Percentiles rank a stretch among this genome's conserved stretches.
phyloP scores from a whole-genome alignment of 768 basidiomycete species.

The Russula brevipes region DNA sequence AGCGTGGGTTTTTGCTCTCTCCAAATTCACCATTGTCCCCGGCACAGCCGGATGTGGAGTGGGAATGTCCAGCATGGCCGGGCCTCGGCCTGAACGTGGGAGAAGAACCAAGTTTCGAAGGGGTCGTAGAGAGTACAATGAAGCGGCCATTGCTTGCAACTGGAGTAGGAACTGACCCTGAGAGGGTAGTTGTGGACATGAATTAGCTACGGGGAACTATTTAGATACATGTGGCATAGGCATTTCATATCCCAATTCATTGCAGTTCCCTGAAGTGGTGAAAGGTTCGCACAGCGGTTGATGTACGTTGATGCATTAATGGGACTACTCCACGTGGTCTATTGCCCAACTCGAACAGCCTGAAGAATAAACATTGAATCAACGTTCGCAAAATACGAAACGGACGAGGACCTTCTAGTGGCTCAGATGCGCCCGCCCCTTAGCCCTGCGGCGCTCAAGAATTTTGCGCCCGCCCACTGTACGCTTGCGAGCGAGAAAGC shows the following conservation, averaged over 20 bases:
- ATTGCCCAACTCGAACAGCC: background rate
- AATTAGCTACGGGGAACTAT: conserved; percentile 15
- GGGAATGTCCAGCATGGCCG: conserved; percentile 23
- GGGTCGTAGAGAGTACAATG: conserved; percentile 18
- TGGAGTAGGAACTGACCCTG: conserved; percentile 2
- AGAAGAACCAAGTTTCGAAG: conserved; percentile 19
- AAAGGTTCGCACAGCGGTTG: background rate
- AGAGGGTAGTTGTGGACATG: conserved; percentile 21
- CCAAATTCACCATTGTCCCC: conserved; percentile 60
- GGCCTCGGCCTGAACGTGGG: conserved; percentile 4
- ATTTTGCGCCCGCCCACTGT: conserved; percentile 66
- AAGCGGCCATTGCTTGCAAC: conserved; percentile 3
- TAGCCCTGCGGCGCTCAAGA: conserved; percentile 60
- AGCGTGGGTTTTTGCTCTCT: conserved; percentile 63
- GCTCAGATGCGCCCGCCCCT: conserved; percentile 73
- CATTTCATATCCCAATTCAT: conserved; percentile 1
- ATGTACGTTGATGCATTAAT: background rate
- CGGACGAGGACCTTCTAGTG: conserved; percentile 45
- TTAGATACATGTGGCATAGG: background rate
- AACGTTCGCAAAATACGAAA: background rate
- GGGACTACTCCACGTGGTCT: background rate
- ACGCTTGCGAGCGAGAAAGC: conserved; percentile 76
- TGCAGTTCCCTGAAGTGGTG: background rate
- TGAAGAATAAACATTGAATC: background rate
- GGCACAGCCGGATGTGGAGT: conserved; percentile 40